These are phyloP conservation scores for Talaromyces wortmannii DNA, from an alignment of 495 filamentous ascomycete species.

Conservation along the genomic window DNA sequence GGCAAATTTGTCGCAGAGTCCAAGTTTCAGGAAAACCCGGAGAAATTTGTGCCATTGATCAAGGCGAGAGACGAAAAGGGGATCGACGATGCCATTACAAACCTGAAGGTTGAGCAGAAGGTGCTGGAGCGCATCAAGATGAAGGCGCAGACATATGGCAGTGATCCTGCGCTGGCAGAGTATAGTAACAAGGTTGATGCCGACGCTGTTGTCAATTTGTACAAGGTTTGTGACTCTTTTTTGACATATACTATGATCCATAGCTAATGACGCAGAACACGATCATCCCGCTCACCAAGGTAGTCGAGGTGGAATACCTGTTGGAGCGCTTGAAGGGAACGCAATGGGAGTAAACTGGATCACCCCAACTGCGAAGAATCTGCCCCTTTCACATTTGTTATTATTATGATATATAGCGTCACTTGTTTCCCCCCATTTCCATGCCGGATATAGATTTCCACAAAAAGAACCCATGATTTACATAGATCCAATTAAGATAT, in stretches of 20 bases:
- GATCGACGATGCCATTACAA: conserved; percentile 86
- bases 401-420: not conserved
- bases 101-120: conserved; percentile 82
- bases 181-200: conserved; percentile 75
- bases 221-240: conserved; percentile 49
- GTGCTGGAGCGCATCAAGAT: conserved; percentile 80
- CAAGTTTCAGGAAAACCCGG: conserved; percentile 86
- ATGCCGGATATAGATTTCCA: not conserved
- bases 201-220: conserved; percentile 91
- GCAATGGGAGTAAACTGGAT: conserved; percentile 43
- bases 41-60: conserved; percentile 75
- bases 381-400: not conserved
- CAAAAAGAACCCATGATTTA: no score
- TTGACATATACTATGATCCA: not conserved
- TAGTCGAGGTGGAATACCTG: conserved; percentile 95
- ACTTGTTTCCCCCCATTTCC: not conserved
- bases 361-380: not conserved
- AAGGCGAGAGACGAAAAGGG: conserved; percentile 67
- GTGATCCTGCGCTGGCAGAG: conserved; percentile 66
- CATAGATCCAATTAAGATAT: no score
- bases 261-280: conserved; percentile 52
- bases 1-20: conserved; percentile 98
- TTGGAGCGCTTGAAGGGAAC: conserved; percentile 82
- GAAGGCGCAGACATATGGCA: conserved; percentile 95
- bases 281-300: conserved; percentile 95